Conservation (phyloP, 2,329 filamentous ascomycete species). For the Ambrosiella beaveri region DNA sequence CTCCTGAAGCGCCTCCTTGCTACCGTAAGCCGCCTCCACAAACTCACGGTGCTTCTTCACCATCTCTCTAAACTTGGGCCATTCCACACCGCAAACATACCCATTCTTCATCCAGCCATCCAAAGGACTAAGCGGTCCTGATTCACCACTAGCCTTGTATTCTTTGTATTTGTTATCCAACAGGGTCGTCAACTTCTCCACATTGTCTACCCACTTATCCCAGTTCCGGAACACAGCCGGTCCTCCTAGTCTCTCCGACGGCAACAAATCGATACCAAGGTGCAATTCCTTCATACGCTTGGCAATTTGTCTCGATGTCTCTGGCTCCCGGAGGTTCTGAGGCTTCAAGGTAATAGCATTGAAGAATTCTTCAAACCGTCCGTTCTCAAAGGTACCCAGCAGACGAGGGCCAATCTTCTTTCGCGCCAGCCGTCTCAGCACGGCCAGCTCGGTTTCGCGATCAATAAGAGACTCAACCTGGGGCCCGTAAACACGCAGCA, state of each 20-base stretch:
- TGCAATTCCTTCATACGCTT: constrained; percentile 96
- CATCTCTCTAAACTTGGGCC: constrained; percentile 56
- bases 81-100: constrained; percentile 68
- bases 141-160: constrained; percentile 18
- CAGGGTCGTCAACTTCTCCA: constrained; percentile 38
- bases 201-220: constrained; percentile 72
- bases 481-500: constrained; percentile 84
- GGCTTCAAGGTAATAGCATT: constrained; percentile 67
- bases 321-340: constrained; percentile 57
- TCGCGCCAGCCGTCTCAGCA: constrained; percentile 67
- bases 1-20: constrained; percentile 46
- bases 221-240: constrained; percentile 82
- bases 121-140: constrained; percentile 14
- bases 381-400: constrained; percentile 83
- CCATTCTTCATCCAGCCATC: constrained; percentile 50
- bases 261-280: constrained; percentile 74
- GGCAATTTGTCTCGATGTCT: constrained; percentile 81
- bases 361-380: constrained; percentile 89
- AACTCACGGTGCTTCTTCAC: constrained; percentile 63
- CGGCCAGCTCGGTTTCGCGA: constrained; percentile 71
- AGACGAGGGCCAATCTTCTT: constrained; percentile 88
- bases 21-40: constrained; percentile 57
- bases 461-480: constrained; percentile 95
- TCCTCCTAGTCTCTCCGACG: constrained; percentile 58
- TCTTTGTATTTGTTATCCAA: constrained; percentile 42